Conservation (phyloP, 2,329 filamentous ascomycete genomes). For the Botryotinia convoluta region DNA sequence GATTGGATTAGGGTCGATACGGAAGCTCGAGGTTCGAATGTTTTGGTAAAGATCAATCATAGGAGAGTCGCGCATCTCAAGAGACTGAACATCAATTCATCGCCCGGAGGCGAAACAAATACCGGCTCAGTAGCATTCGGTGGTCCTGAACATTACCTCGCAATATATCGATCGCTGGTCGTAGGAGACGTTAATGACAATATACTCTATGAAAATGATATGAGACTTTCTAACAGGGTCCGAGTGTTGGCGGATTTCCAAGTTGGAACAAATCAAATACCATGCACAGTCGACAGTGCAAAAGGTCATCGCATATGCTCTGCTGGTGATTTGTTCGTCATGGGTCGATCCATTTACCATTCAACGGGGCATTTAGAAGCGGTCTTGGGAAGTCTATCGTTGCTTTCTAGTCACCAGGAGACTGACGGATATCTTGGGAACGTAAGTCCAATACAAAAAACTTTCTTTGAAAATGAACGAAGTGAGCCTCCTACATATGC, state of each 20-base stretch:
- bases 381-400: neutral
- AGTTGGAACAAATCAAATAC: slow-evolving; percentile 10
- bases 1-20: slow-evolving; percentile 3
- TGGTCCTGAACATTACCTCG: slow-evolving; percentile 7
- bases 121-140: slow-evolving; percentile 4
- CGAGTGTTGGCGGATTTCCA: neutral
- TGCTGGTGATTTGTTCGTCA: slow-evolving; percentile 1
- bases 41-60: slow-evolving; percentile 2
- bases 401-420: slow-evolving; percentile 8
- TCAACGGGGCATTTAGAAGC: slow-evolving; percentile 2
- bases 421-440: neutral
- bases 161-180: slow-evolving; percentile 9
- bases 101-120: neutral
- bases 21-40: slow-evolving; percentile 2
- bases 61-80: neutral
- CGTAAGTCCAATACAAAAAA: slow-evolving; percentile 14
- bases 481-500: slow-evolving; percentile 3
- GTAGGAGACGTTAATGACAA: slow-evolving; percentile 1
- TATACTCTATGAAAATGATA: slow-evolving; percentile 1
- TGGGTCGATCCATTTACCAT: slow-evolving; percentile 10
- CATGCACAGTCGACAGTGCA: slow-evolving; percentile 13
- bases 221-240: neutral
- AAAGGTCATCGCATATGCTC: slow-evolving; percentile 7
- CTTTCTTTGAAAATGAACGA: neutral
- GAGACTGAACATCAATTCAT: neutral